Percentiles rank a stretch among this genome's conserved stretches.
Evolutionary conservation across 208 protist genomes (phyloP).

Genomic region (Crithidia mellificae): DNA sequence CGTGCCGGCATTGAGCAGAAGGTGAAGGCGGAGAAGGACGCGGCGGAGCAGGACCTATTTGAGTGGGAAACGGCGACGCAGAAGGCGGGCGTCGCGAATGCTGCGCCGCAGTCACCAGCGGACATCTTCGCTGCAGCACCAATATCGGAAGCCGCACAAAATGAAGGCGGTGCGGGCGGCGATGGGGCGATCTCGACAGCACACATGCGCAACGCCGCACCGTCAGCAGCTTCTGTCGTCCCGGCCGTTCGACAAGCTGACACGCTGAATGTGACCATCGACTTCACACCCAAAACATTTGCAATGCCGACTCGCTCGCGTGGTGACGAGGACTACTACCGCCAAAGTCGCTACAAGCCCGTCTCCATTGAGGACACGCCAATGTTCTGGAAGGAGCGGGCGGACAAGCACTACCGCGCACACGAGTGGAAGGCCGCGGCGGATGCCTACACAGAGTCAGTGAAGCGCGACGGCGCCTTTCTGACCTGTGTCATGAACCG

Average conservation of each 20-base stretch:
- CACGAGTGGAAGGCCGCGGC: slow-evolving; percentile 77
- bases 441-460: slow-evolving; percentile 89
- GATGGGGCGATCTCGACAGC: no score
- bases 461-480: slow-evolving; percentile 93
- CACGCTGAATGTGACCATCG: slow-evolving; percentile 77
- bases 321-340: slow-evolving; percentile 92
- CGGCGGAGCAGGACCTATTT: slow-evolving; percentile 72
- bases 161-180: no score
- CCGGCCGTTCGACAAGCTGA: slow-evolving; percentile 63
- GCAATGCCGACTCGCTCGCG: slow-evolving; percentile 83
- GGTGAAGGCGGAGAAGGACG: slow-evolving; percentile 61
- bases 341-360: slow-evolving; percentile 90
- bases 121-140: slow-evolving; percentile 16
- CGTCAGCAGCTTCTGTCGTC: not conserved
- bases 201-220: not conserved
- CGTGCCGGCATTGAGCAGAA: slow-evolving; percentile 77
- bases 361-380: slow-evolving; percentile 90
- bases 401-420: slow-evolving; percentile 76
- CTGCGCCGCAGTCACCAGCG: slow-evolving; percentile 23
- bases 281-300: slow-evolving; percentile 86
- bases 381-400: slow-evolving; percentile 92
- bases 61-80: slow-evolving; percentile 63
- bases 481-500: slow-evolving; percentile 90
- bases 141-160: no score
- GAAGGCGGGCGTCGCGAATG: not conserved